Percentiles rank a stretch among this genome's conserved stretches.
phyloP scores from a whole-genome alignment of 306 rosid species.

The Vigna unguiculata region DNA sequence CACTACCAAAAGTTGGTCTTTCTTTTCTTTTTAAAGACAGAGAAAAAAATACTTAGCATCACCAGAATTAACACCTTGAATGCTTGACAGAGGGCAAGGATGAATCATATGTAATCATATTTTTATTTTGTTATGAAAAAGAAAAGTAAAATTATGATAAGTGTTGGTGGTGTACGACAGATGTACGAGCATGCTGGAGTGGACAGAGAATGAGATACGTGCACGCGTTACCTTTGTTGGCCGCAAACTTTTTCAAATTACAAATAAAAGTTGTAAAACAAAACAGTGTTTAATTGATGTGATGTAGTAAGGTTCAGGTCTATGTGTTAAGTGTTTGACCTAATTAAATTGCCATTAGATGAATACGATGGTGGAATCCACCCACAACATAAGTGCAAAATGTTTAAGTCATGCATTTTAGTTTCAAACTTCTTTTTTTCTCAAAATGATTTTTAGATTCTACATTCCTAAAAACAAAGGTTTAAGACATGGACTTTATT shows the following conservation, averaged over 20 bases:
- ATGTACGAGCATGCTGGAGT: conserved; percentile 44
- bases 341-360: conserved; percentile 4
- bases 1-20: neutral
- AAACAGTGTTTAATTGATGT: too few species aligned
- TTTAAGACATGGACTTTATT: too few species aligned
- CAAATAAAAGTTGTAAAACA: neutral
- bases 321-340: conserved; percentile 22
- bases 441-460: too few species aligned
- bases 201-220: conserved; percentile 23
- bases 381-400: neutral
- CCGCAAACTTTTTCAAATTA: conserved; percentile 32
- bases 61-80: neutral
- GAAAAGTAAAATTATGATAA: too few species aligned
- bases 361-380: conserved; percentile 16
- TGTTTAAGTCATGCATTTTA: neutral
- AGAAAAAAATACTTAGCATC: neutral
- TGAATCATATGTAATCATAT: too few species aligned
- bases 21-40: neutral
- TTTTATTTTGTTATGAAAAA: too few species aligned
- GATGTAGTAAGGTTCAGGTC: neutral
- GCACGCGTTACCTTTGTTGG: conserved; percentile 49
- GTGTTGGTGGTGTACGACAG: conserved; percentile 54
- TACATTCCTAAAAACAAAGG: too few species aligned
- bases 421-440: too few species aligned
- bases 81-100: neutral